phyloP scores from a whole-genome alignment of 1,284 basidiomycete species.

The Leccinum fallax region DNA sequence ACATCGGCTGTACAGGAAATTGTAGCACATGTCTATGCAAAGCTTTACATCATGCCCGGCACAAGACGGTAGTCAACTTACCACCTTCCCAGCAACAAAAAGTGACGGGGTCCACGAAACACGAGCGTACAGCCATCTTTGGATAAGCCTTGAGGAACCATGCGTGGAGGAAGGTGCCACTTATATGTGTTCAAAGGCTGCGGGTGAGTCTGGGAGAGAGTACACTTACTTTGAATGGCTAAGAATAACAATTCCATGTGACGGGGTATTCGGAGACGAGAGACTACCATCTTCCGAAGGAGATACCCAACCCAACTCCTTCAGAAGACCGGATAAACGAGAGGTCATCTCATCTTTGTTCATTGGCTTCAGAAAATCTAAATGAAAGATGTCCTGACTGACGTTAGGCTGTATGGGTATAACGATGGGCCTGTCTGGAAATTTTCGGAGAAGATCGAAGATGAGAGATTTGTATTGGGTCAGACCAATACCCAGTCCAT shows the following conservation, averaged over 20 bases:
- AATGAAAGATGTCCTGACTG: constrained; percentile 82
- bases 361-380: constrained; percentile 71
- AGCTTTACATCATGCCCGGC: not conserved
- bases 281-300: constrained; percentile 19
- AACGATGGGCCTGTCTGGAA: constrained; percentile 74
- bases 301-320: constrained; percentile 65
- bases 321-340: constrained; percentile 61
- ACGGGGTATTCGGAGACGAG: constrained; percentile 2
- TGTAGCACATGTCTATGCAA: constrained; percentile 78
- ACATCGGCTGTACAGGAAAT: constrained; percentile 77
- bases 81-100: constrained; percentile 92
- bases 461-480: constrained; percentile 64
- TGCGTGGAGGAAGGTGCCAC: constrained; percentile 76
- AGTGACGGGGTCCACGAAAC: constrained; percentile 87
- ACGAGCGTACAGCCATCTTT: constrained; percentile 68
- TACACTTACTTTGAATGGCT: constrained; percentile 84
- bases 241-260: constrained; percentile 67
- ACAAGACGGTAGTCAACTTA: constrained; percentile 34
- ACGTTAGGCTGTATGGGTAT: constrained; percentile 84
- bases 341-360: constrained; percentile 59
- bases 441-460: constrained; percentile 48
- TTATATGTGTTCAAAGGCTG: constrained; percentile 30
- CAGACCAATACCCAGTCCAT: constrained; percentile 85
- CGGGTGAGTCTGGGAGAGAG: not conserved
- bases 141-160: constrained; percentile 85